These are phyloP conservation scores for Leishmania tarentolae DNA, from an alignment of 208 protist species.

Conservation along the genomic window DNA sequence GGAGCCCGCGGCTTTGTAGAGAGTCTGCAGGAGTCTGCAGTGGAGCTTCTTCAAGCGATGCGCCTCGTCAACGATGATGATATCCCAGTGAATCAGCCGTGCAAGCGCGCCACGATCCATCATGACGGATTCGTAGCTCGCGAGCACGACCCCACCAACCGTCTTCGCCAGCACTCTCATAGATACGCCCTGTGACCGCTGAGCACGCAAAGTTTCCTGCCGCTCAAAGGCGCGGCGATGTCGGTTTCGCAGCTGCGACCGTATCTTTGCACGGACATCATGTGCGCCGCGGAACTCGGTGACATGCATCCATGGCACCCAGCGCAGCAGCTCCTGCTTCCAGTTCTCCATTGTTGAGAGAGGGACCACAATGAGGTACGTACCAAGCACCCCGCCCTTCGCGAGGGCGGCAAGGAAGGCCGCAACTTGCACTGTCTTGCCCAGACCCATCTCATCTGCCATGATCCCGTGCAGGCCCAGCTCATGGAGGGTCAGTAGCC, in stretches of 20 bases:
- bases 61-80: conserved; percentile 93
- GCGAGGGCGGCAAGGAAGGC: conserved; percentile 89
- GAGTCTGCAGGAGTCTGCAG: conserved; percentile 80
- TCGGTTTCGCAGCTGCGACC: conserved; percentile 55
- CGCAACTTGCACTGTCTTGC: conserved; percentile 96
- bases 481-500: conserved; percentile 94
- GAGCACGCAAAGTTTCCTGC: conserved; percentile 50
- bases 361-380: conserved; percentile 91
- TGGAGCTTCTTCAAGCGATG: conserved; percentile 95
- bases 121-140: conserved; percentile 96
- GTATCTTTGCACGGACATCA: conserved; percentile 29
- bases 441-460: conserved; percentile 96
- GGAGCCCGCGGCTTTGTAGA: conserved; percentile 92
- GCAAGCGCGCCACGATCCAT: conserved; percentile 24
- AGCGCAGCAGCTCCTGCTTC: conserved; percentile 90
- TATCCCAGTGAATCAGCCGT: conserved; percentile 44
- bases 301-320: conserved; percentile 80
- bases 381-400: conserved; percentile 54
- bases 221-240: conserved; percentile 35
- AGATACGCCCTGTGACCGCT: conserved; percentile 25
- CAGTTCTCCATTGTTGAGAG: conserved; percentile 90
- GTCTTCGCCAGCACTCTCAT: conserved; percentile 21
- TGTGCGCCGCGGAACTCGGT: conserved; percentile 59
- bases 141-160: conserved; percentile 78
- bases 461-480: conserved; percentile 85